phyloP scores from a whole-genome alignment of 1,284 basidiomycete species.

The Rugiboletus extremiorientalis region DNA sequence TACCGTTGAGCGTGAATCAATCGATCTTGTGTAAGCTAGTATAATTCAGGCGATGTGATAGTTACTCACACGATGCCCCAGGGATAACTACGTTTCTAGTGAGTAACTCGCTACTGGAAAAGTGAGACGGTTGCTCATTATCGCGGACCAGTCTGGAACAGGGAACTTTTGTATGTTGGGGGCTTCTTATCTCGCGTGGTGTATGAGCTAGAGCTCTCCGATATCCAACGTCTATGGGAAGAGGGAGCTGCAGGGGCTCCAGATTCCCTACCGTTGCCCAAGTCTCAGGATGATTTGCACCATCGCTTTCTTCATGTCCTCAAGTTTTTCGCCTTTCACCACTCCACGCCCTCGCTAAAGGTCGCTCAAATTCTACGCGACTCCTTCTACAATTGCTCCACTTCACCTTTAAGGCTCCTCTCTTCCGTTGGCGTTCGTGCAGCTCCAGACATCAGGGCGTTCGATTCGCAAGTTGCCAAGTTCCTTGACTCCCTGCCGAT shows the following conservation, averaged over 20 bases:
- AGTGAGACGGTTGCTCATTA: neutral
- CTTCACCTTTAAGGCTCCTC: constrained; percentile 66
- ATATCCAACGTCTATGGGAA: constrained; percentile 57
- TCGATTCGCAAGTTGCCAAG: constrained; percentile 68
- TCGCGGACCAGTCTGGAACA: constrained; percentile 78
- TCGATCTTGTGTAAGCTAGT: constrained; percentile 68
- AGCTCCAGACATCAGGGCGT: constrained; percentile 74
- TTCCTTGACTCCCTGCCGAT: constrained; percentile 86
- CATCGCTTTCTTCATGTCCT: constrained; percentile 79
- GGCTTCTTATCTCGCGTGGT: constrained; percentile 81
- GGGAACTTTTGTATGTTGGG: constrained; percentile 82
- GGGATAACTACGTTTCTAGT: constrained; percentile 75
- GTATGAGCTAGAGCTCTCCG: constrained; percentile 83
- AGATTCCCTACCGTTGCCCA: constrained; percentile 34
- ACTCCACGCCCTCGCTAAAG: constrained; percentile 84
- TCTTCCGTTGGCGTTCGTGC: constrained; percentile 79
- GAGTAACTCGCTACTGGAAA: constrained; percentile 19
- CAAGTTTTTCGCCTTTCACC: constrained; percentile 86
- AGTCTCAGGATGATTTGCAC: constrained; percentile 52
- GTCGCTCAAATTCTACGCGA: constrained; percentile 81
- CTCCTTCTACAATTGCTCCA: constrained; percentile 77
- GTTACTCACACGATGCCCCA: neutral
- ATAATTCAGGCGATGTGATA: no score
- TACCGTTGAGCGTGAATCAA: constrained; percentile 94
- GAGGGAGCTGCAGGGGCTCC: constrained; percentile 35